A percentile compares a stretch with the other conserved stretches of the same genome.
phyloP scores from a whole-genome alignment of 1,139 yeast genomes.

The Yamadazyma atlantica region DNA sequence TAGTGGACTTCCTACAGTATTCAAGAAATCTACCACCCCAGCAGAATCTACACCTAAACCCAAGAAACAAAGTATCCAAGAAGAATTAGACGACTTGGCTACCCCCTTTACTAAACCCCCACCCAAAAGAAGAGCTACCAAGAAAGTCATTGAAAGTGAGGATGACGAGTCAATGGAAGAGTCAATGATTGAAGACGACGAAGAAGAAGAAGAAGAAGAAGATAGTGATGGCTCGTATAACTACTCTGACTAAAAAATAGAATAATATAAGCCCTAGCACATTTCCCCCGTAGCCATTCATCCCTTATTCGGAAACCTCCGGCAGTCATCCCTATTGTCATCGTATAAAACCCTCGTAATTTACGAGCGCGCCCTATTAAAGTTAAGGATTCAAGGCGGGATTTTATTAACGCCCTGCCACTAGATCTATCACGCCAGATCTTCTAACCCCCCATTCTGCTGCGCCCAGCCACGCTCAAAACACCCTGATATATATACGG shows the following conservation, averaged over 20 bases:
- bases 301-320: too few relatives aligned
- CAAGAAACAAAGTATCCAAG: slow-evolving; percentile 8
- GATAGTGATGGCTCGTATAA: slow-evolving; percentile 9
- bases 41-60: slow-evolving; percentile 8
- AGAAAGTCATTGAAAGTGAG: slow-evolving; percentile 6
- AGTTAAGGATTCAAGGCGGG: background rate
- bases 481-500: too few relatives aligned
- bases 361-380: slow-evolving; percentile 1
- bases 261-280: too few relatives aligned
- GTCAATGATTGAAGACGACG: slow-evolving; percentile 6
- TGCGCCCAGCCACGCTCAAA: too few relatives aligned
- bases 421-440: background rate
- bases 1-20: background rate
- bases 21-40: background rate
- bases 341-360: background rate
- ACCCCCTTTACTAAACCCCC: slow-evolving; percentile 1
- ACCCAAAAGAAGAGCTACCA: slow-evolving; percentile 4
- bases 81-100: slow-evolving; percentile 10
- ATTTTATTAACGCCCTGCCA: background rate
- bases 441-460: background rate
- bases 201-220: slow-evolving; percentile 5
- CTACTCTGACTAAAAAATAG: slow-evolving; percentile 5
- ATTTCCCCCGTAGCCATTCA: too few relatives aligned
- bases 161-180: too few relatives aligned
- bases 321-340: too few relatives aligned